Conservation (phyloP, 768 basidiomycete genomes). For the Pisolithus marmoratus region DNA sequence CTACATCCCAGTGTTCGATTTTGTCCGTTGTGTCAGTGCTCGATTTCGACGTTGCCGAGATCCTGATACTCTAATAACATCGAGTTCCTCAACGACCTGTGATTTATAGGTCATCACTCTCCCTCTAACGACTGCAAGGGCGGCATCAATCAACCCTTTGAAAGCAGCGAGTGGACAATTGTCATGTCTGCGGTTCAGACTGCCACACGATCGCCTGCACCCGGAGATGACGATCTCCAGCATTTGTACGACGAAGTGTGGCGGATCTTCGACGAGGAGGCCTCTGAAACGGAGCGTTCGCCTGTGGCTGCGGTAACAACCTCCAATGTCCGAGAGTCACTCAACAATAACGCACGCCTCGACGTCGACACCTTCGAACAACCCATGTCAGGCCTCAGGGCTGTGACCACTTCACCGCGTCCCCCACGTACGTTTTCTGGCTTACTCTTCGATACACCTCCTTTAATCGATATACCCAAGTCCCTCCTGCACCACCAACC, state of each 20-base stretch:
- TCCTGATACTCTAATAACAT: not conserved
- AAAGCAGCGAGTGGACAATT: not conserved
- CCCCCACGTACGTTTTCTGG: slow-evolving; percentile 14
- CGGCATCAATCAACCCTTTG: slow-evolving; percentile 5
- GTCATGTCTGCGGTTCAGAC: slow-evolving; percentile 34
- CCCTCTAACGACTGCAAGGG: not conserved
- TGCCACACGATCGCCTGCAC: slow-evolving; percentile 32
- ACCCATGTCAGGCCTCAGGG: slow-evolving; percentile 8
- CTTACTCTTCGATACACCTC: not conserved
- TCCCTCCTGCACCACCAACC: slow-evolving; percentile 9
- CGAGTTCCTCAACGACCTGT: not conserved
- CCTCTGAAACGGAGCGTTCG: slow-evolving; percentile 27
- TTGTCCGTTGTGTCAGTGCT: not conserved
- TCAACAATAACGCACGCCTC: slow-evolving; percentile 14
- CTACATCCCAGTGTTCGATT: not conserved
- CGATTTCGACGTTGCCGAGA: not conserved
- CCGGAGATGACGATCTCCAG: slow-evolving; percentile 68
- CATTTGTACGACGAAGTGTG: slow-evolving; percentile 73
- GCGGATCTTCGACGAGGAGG: slow-evolving; percentile 55
- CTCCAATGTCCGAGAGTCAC: slow-evolving; percentile 15
- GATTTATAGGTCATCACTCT: not conserved
- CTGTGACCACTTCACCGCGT: slow-evolving; percentile 14
- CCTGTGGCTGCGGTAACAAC: slow-evolving; percentile 12
- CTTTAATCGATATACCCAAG: not conserved
- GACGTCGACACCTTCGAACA: slow-evolving; percentile 12